Evolutionary conservation across 805 yeast genomes (phyloP).

Genomic region (Saturnispora saitoi): DNA sequence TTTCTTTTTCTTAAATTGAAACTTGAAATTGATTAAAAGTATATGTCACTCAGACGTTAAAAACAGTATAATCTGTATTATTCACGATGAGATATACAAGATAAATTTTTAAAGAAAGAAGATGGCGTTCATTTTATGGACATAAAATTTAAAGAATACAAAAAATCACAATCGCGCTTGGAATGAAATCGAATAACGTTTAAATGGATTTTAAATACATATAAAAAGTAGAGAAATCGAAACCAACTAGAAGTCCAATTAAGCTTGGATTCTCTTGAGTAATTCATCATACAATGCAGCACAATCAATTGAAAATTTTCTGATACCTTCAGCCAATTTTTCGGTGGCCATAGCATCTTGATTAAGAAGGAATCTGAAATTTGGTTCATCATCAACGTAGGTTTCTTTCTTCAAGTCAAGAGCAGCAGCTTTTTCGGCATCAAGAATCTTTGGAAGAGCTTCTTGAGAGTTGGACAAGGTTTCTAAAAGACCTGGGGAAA

Average conservation of each 20-base stretch:
- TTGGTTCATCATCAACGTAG: constrained; percentile 76
- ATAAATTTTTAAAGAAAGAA: neutral
- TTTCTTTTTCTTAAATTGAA: neutral
- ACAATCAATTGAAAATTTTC: constrained; percentile 92
- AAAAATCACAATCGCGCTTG: neutral
- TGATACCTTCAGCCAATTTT: constrained; percentile 95
- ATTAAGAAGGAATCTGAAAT: constrained; percentile 84
- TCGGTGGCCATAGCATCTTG: constrained; percentile 99
- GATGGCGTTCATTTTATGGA: neutral
- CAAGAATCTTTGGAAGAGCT: constrained; percentile 73
- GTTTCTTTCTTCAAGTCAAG: constrained; percentile 61
- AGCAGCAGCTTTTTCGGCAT: constrained; percentile 52
- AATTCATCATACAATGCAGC: constrained; percentile 63
- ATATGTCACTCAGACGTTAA: neutral
- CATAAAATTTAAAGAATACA: neutral
- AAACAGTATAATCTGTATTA: neutral
- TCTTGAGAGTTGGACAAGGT: constrained; percentile 72
- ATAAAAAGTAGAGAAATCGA: neutral
- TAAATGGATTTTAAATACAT: neutral
- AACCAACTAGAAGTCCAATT: neutral
- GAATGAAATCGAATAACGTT: neutral
- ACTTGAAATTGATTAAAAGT: too few relatives aligned
- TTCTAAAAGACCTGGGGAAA: constrained; percentile 87
- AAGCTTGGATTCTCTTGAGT: constrained; percentile 36
- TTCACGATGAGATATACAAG: neutral